Conservation (phyloP, 2,329 filamentous ascomycete species). For the Stagonosporopsis rhizophila region DNA sequence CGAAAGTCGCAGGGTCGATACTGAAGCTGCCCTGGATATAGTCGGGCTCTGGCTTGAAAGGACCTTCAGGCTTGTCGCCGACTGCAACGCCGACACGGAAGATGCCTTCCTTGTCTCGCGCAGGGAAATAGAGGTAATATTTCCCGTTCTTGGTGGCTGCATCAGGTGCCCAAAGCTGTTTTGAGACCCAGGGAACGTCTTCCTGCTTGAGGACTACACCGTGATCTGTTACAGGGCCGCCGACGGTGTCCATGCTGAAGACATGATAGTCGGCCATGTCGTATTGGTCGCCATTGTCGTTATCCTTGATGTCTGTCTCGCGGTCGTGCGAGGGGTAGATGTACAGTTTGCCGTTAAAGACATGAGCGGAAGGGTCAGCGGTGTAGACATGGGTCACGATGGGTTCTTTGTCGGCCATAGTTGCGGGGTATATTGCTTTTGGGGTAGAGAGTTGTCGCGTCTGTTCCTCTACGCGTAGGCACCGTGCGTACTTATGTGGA, state of each 20-base stretch:
- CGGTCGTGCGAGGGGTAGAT: conserved; percentile 84
- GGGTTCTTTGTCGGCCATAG: conserved; percentile 57
- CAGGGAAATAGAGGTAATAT: conserved; percentile 81
- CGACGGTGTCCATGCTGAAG: conserved; percentile 67
- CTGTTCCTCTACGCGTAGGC: conserved; percentile 20
- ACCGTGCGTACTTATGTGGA: conserved; percentile 35
- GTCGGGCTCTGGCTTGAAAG: conserved; percentile 70
- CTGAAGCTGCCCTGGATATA: conserved; percentile 74
- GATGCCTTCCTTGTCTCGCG: conserved; percentile 71
- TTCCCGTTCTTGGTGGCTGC: conserved; percentile 72
- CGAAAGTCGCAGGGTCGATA: conserved; percentile 78
- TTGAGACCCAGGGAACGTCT: conserved; percentile 77
- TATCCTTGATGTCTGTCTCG: conserved; percentile 75
- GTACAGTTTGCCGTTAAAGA: conserved; percentile 77
- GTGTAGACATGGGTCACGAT: conserved; percentile 80
- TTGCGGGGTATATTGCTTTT: conserved; percentile 9
- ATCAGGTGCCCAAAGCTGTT: conserved; percentile 83
- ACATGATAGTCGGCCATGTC: conserved; percentile 88
- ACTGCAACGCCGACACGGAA: conserved; percentile 79
- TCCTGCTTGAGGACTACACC: conserved; percentile 70
- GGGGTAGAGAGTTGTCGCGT: conserved; percentile 2
- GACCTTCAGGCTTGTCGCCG: conserved; percentile 69
- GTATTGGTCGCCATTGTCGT: conserved; percentile 86
- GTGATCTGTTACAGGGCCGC: conserved; percentile 71
- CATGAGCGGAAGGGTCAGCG: conserved; percentile 80